These are phyloP conservation scores for Hanseniaspora gamundiae DNA, from an alignment of 1,139 yeast genomes.

Conservation along the genomic window DNA sequence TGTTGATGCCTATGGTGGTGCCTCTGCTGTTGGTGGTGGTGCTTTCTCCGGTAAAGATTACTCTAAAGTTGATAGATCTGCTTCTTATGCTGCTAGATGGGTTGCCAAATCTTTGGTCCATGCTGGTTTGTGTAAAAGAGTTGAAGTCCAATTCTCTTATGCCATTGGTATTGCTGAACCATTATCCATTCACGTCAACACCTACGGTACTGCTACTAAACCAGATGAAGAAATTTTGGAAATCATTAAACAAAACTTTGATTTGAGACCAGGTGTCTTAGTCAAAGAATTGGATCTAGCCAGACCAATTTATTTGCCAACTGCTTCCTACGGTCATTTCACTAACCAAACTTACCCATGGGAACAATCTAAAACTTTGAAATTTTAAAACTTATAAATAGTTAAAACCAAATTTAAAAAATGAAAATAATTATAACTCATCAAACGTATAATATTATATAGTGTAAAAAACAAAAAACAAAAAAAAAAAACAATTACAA, in stretches of 20 bases:
- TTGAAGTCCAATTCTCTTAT: conserved; percentile 94
- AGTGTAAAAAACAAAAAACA: too few relatives aligned
- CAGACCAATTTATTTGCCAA: conserved; percentile 97
- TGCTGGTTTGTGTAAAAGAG: conserved; percentile 95
- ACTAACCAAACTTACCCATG: conserved; percentile 97
- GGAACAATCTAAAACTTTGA: conserved; percentile 93
- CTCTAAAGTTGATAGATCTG: conserved; percentile 99
- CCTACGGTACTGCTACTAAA: conserved; percentile 93
- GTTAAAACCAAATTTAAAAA: too few relatives aligned
- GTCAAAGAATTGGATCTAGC: conserved; percentile 95
- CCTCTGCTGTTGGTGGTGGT: conserved; percentile 99
- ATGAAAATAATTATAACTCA: not conserved
- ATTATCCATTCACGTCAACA: conserved; percentile 90
- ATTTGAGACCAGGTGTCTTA: conserved; percentile 98
- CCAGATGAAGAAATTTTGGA: conserved; percentile 80
- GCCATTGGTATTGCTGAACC: conserved; percentile 99
- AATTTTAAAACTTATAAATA: too few relatives aligned
- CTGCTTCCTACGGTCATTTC: conserved; percentile 99
- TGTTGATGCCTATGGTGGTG: conserved; percentile 99
- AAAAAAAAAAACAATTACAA: not conserved
- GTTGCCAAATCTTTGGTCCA: conserved; percentile 94
- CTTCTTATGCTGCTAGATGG: conserved; percentile 99
- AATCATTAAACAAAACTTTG: conserved; percentile 88
- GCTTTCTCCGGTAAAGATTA: conserved; percentile 99
- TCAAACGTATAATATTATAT: too few relatives aligned